These are phyloP conservation scores for Phytophthora boehmeriae DNA, from an alignment of 352 stramenopile species.

Conservation along the genomic window DNA sequence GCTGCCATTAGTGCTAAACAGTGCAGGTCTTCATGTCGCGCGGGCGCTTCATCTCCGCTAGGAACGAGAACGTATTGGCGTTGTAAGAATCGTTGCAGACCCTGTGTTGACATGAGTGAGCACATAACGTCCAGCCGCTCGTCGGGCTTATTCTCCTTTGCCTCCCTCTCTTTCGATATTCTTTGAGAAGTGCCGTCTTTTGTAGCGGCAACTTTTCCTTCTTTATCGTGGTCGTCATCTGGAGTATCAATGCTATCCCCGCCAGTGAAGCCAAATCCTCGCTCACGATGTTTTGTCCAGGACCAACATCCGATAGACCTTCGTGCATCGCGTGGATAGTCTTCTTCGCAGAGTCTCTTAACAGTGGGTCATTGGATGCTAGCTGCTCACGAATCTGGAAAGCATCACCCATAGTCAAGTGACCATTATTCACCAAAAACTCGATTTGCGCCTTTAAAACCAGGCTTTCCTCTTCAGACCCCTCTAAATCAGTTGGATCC, in stretches of 20 bases:
- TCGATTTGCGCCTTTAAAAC: conserved; percentile 79
- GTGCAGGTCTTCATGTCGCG: conserved; percentile 71
- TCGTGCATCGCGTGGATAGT: conserved; percentile 73
- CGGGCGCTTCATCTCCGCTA: conserved; percentile 22
- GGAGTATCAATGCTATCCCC: conserved; percentile 18
- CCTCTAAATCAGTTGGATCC: not conserved
- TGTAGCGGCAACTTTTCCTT: conserved; percentile 5
- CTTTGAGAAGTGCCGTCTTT: conserved; percentile 3
- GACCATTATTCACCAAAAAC: conserved; percentile 68
- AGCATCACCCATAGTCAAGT: conserved; percentile 67
- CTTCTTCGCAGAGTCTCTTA: conserved; percentile 54
- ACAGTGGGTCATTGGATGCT: conserved; percentile 48
- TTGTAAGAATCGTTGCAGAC: conserved; percentile 68
- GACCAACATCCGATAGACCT: conserved; percentile 44
- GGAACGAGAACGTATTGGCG: conserved; percentile 59
- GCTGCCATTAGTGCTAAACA: conserved; percentile 70
- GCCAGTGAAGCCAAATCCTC: conserved; percentile 39
- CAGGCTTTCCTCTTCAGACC: conserved; percentile 37
- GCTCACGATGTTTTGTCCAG: conserved; percentile 22
- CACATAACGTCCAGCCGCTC: conserved; percentile 78
- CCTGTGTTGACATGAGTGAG: conserved; percentile 79
- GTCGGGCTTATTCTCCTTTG: conserved; percentile 28
- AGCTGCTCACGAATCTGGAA: conserved; percentile 75
- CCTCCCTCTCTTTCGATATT: conserved; percentile 12
- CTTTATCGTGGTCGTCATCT: conserved; percentile 16